These are phyloP conservation scores for Phytopythium mirpurense DNA, from an alignment of 352 stramenopile genomes.

Conservation along the genomic window DNA sequence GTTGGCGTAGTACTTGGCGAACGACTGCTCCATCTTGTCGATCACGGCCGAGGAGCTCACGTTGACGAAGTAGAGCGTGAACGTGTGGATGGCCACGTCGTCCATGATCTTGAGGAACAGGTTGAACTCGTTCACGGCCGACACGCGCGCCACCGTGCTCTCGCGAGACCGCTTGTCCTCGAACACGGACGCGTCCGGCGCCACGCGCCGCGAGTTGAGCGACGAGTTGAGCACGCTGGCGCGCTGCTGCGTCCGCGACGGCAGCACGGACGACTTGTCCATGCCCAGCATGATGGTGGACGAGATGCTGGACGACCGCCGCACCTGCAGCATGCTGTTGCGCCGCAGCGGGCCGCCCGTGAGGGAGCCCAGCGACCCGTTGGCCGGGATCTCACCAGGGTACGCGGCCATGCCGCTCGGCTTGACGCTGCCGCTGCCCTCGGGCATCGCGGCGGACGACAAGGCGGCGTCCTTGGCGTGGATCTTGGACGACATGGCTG, in stretches of 20 bases:
- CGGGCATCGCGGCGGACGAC: neutral
- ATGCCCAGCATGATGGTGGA: slow-evolving; percentile 21
- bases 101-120: slow-evolving; percentile 81
- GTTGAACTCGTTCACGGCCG: slow-evolving; percentile 65
- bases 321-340: slow-evolving; percentile 30
- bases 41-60: slow-evolving; percentile 64
- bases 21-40: slow-evolving; percentile 72
- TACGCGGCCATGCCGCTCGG: slow-evolving; percentile 18
- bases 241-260: slow-evolving; percentile 9
- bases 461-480: slow-evolving; percentile 5
- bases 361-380: slow-evolving; percentile 25
- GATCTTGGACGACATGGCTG: slow-evolving; percentile 11
- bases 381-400: slow-evolving; percentile 24
- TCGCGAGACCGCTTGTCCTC: slow-evolving; percentile 35
- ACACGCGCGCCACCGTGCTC: slow-evolving; percentile 43
- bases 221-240: slow-evolving; percentile 19
- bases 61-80: slow-evolving; percentile 82
- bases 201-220: slow-evolving; percentile 22
- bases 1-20: slow-evolving; percentile 76
- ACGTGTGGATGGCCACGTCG: slow-evolving; percentile 71
- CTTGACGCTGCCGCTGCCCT: slow-evolving; percentile 2
- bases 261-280: slow-evolving; percentile 20
- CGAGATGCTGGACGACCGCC: slow-evolving; percentile 37
- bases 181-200: slow-evolving; percentile 19
- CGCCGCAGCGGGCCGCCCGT: slow-evolving; percentile 15